A percentile compares a stretch with the other conserved stretches of the same genome.
phyloP scores from a whole-genome alignment of 139 green algal species.

The Picochlorum sp. region DNA sequence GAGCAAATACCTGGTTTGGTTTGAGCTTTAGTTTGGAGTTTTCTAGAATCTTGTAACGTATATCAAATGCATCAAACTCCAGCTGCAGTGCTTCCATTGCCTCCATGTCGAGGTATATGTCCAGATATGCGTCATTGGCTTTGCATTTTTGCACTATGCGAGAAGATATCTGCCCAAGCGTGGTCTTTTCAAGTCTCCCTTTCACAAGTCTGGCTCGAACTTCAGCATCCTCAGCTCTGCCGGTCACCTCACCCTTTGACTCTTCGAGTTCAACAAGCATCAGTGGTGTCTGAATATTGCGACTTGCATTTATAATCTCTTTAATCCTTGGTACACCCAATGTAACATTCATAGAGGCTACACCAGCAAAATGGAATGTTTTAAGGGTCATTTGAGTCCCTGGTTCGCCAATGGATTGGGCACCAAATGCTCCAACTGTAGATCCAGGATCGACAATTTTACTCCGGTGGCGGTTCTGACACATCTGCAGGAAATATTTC shows the following conservation, averaged over 20 bases:
- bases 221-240: slow-evolving; percentile 54
- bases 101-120: slow-evolving; percentile 49
- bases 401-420: slow-evolving; percentile 91
- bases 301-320: slow-evolving; percentile 98
- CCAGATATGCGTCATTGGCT: not conserved
- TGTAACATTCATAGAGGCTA: slow-evolving; percentile 97
- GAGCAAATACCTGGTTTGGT: slow-evolving; percentile 10
- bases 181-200: slow-evolving; percentile 80
- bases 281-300: slow-evolving; percentile 92
- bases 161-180: slow-evolving; percentile 68
- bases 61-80: slow-evolving; percentile 48
- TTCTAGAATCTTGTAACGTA: slow-evolving; percentile 25
- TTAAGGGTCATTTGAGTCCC: slow-evolving; percentile 99
- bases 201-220: slow-evolving; percentile 79
- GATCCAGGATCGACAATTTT: slow-evolving; percentile 74
- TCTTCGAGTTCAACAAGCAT: slow-evolving; percentile 57
- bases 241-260: not conserved
- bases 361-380: slow-evolving; percentile 98
- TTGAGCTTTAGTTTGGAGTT: slow-evolving; percentile 70
- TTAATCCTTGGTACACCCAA: slow-evolving; percentile 96
- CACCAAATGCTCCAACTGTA: slow-evolving; percentile 84
- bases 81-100: slow-evolving; percentile 63
- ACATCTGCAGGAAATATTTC: slow-evolving; percentile 48
- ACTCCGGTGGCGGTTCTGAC: slow-evolving; percentile 6
- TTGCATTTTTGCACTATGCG: slow-evolving; percentile 24